Base-by-base conservation (phyloP, 257 asterid species). In the Euphrasia confusa region DNA sequence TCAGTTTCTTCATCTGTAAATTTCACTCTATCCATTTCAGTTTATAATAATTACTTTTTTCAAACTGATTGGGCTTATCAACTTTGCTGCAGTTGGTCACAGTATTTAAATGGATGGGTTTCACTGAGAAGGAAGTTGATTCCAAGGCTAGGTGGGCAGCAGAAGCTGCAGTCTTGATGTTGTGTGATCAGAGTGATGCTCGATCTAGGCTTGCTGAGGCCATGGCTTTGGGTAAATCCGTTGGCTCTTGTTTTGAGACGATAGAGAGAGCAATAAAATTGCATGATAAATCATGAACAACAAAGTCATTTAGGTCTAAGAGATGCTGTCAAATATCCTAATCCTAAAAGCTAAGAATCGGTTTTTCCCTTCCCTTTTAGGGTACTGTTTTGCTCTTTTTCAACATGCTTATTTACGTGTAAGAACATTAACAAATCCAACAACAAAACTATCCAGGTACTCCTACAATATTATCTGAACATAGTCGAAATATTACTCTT, bases 141-240 rank as follows among this genome's bases (percentile, higher is more conserved):
- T 74, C 63, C 24, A 71, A 67, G 72, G 65, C 69, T 4, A 83
- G 79, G 44, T 69, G 61, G 61, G 90, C 85, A 49, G 81, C 72
- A 24, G 75, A 72, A 33, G 75, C 75, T 71, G 72, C 80, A 10
- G 74, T 74, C 6, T 12, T 70, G 61, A 75, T 84, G 58, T 52
- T 87, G 58, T 68, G 53, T 54, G 32, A 49, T 45, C 78, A 87
- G 42, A 63, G 32, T 2, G 68, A 80, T 66, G 82, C 84, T 60
- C 78, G 55, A 37, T 78, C 69, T 13, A 69, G 50, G 44, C 74
- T 84, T 30, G 84, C 88, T 21, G 80, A 76, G 71, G 82, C 89
- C 77, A 87, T 87, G 94, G 71, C 83, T 26, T 56, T 30, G 69
- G 81, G 81, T 69, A 74, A 73, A 73, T 84, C 96, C 10, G 78